Conservation (phyloP, 2,329 filamentous ascomycete species). For the Tolypocladium amazonense region DNA sequence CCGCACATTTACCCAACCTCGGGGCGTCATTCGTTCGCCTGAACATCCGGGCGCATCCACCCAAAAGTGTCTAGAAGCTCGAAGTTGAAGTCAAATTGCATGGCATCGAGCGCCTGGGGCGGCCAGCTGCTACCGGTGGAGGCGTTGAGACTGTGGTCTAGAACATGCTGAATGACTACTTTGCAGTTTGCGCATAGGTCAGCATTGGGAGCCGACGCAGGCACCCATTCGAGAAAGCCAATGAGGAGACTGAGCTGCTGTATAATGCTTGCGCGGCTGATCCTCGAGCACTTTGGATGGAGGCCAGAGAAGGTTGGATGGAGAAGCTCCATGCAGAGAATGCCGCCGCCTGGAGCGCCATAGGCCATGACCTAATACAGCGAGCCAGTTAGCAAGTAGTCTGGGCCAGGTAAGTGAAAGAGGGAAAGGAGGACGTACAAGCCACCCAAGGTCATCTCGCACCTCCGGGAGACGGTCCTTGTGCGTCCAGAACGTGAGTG, state of each 20-base stretch:
- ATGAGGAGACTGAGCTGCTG: slow-evolving; percentile 38
- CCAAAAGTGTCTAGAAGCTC: slow-evolving; percentile 39
- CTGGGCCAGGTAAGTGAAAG: background rate
- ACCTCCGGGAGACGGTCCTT: slow-evolving; percentile 27
- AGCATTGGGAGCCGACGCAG: slow-evolving; percentile 32
- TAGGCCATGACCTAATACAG: slow-evolving; percentile 27
- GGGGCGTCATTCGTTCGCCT: background rate
- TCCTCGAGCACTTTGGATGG: slow-evolving; percentile 27
- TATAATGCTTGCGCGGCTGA: slow-evolving; percentile 17
- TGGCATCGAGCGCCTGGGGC: slow-evolving; percentile 14
- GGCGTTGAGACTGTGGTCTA: slow-evolving; percentile 33
- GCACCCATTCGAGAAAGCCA: slow-evolving; percentile 36
- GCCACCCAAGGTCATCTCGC: slow-evolving; percentile 33
- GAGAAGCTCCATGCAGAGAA: slow-evolving; percentile 37
- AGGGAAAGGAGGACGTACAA: slow-evolving; percentile 10
- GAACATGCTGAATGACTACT: slow-evolving; percentile 32
- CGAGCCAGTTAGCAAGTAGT: background rate
- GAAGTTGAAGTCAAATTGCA: slow-evolving; percentile 29
- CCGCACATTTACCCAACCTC: background rate
- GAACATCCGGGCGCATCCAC: slow-evolving; percentile 23
- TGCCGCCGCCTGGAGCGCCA: slow-evolving; percentile 33
- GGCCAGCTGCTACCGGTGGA: background rate
- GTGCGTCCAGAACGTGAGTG: slow-evolving; percentile 34
- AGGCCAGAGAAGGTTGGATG: slow-evolving; percentile 20
- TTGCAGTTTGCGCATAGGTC: slow-evolving; percentile 31